Base-by-base conservation (phyloP, 2,329 filamentous ascomycete species). In the Blumeriella jaapii region DNA sequence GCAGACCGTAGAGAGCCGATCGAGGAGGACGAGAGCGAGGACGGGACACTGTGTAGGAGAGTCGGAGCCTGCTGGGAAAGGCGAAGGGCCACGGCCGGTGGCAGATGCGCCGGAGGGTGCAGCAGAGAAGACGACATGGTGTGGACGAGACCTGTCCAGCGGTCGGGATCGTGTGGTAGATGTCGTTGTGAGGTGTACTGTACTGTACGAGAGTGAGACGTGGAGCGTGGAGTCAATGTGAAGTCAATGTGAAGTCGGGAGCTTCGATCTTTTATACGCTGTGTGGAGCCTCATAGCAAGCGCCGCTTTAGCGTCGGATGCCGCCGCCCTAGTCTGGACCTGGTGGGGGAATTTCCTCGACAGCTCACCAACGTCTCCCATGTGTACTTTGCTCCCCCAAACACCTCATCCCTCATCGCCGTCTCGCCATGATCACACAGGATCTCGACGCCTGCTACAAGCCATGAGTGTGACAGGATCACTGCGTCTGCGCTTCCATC, bases 31-130 rank as follows among this genome's bases (percentile, higher is more conserved):
- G 69, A 69, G 40, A 71, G 63, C 20, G 65, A 62, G 44, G 66
- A 69, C 5, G 69, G 65, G 28, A 68, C 68, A 50, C 59, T 70
- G 45, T 60, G 59, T 39, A 78, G 61, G 41, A 78, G 64, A 33
- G 51, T 52, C 2, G 74, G 73, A 41, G 74, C 74, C 59, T 71
- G 65, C 49, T 77, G 71, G n/a, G 74, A 71, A 36, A 75, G 60
- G 47, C 66, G 58, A 40, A 77, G 59, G 34, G 69, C 72, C 45
- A 68, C 67, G 18, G 62, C 59, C 8, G 70, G 68, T 18, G 73
- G 63, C 20, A 78, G 63, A 48, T 71, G 64, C 49, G 64, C 64
- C 23, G 73, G 69, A 5, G 72, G 70, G 39, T 68, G 67, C 37
- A 74, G 59, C 12, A 78, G 61, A 24, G 71, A 67, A 5, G 64